phyloP scores from a whole-genome alignment of 1,284 basidiomycete genomes.

The Cerioporus squamosus region DNA sequence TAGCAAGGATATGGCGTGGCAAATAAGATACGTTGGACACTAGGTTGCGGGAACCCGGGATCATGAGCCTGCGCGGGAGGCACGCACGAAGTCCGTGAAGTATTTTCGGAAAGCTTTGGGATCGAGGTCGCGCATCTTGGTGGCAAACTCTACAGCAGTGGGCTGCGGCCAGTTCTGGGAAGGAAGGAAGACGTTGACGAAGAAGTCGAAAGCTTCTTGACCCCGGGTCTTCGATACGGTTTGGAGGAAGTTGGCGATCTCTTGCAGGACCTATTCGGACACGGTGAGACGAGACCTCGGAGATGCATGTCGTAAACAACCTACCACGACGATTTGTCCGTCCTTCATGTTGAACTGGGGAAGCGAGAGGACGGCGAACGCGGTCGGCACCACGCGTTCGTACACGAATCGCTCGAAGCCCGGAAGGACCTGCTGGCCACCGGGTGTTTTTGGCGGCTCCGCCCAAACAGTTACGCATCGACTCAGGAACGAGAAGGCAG shows the following conservation, averaged over 20 bases:
- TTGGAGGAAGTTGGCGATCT: conserved; percentile 87
- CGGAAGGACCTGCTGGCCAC: conserved; percentile 65
- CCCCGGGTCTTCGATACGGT: conserved; percentile 80
- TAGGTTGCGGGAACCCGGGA: background rate
- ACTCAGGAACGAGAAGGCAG: conserved; percentile 83
- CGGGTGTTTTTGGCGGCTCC: conserved; percentile 48
- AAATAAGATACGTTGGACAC: conserved; percentile 17
- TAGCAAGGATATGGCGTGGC: conserved; percentile 6
- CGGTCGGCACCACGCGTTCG: conserved; percentile 82
- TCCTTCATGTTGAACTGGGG: conserved; percentile 89
- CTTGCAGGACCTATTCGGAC: conserved; percentile 73
- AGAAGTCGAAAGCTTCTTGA: conserved; percentile 84
- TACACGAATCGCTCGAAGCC: conserved; percentile 96
- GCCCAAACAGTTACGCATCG: conserved; percentile 86
- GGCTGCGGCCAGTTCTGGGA: conserved; percentile 86
- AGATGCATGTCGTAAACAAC: conserved; percentile 33
- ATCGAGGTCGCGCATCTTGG: conserved; percentile 79
- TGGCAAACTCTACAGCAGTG: conserved; percentile 79
- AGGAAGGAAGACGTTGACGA: conserved; percentile 83
- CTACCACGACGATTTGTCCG: conserved; percentile 82
- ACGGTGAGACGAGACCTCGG: background rate
- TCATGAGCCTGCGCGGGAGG: conserved; percentile 63
- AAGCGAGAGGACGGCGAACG: conserved; percentile 83
- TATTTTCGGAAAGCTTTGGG: conserved; percentile 88
- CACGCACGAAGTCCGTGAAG: conserved; percentile 83